These are phyloP conservation scores for Hemisphaericaspora nanyangensis DNA, from an alignment of 805 yeast genomes.

Conservation along the genomic window DNA sequence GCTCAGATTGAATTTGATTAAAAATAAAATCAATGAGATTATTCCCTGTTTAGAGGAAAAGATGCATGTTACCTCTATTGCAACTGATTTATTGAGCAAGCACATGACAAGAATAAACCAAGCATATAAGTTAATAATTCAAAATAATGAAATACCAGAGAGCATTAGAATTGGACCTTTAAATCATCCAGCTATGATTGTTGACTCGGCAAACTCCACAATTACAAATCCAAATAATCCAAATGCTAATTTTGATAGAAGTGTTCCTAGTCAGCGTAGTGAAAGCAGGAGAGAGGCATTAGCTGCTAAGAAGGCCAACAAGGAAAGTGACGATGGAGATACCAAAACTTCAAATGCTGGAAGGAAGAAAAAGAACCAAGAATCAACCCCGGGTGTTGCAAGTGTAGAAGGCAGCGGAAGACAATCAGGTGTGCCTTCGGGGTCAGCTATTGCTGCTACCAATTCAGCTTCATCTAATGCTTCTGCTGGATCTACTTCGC, in stretches of 20 bases:
- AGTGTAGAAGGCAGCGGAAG: not conserved
- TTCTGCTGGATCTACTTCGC: slow-evolving; percentile 6
- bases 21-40: slow-evolving; percentile 55
- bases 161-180: slow-evolving; percentile 70
- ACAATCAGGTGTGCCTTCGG: not conserved
- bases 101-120: slow-evolving; percentile 72
- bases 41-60: slow-evolving; percentile 94
- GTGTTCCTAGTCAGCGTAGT: slow-evolving; percentile 72
- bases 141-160: slow-evolving; percentile 79
- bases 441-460: not conserved
- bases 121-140: slow-evolving; percentile 70
- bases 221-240: slow-evolving; percentile 38
- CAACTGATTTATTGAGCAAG: slow-evolving; percentile 69
- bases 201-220: slow-evolving; percentile 42
- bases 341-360: slow-evolving; percentile 6
- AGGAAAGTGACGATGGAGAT: slow-evolving; percentile 25
- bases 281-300: slow-evolving; percentile 90
- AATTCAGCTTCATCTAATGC: not conserved
- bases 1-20: slow-evolving; percentile 30
- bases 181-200: slow-evolving; percentile 87
- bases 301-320: slow-evolving; percentile 75
- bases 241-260: slow-evolving; percentile 38
- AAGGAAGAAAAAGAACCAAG: slow-evolving; percentile 13
- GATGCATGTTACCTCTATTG: slow-evolving; percentile 94
- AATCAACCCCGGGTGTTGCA: slow-evolving; percentile 10